Conservation (phyloP, 2,329 filamentous ascomycete species). For the Ceratocystis harringtonii region DNA sequence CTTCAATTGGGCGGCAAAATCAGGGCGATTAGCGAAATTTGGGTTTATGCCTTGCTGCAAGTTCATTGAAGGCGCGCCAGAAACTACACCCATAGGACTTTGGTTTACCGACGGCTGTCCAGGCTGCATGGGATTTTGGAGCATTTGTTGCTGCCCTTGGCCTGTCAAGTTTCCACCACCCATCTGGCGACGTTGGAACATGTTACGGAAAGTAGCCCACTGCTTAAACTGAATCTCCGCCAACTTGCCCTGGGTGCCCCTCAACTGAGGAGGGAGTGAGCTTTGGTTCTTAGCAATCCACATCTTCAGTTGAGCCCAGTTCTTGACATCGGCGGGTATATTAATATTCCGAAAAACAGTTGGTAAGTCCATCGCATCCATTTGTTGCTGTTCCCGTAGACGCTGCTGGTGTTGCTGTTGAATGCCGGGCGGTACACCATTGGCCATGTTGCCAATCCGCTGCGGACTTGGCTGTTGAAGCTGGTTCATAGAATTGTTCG, state of each 20-base stretch:
- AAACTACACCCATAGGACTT: slow-evolving; percentile 17
- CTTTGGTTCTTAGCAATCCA: slow-evolving; percentile 27
- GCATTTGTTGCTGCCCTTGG: not conserved
- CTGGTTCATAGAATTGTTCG: slow-evolving; percentile 12
- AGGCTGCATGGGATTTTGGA: not conserved
- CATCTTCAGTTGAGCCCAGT: slow-evolving; percentile 33
- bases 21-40: not conserved
- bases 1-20: not conserved
- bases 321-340: slow-evolving; percentile 32
- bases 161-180: not conserved
- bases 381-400: slow-evolving; percentile 18
- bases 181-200: slow-evolving; percentile 8
- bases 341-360: slow-evolving; percentile 24
- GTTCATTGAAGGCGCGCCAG: not conserved
- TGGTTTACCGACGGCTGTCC: slow-evolving; percentile 11
- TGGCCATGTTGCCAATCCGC: slow-evolving; percentile 15
- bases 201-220: slow-evolving; percentile 11
- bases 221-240: slow-evolving; percentile 22
- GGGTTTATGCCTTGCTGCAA: not conserved
- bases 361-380: slow-evolving; percentile 37
- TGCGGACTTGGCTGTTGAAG: slow-evolving; percentile 20
- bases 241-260: slow-evolving; percentile 10
- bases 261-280: slow-evolving; percentile 19
- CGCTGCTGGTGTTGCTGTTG: slow-evolving; percentile 20
- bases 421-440: slow-evolving; percentile 1